Percentiles rank a stretch among this genome's conserved stretches.
These are phyloP conservation scores for Triticum urartu DNA, from an alignment of 176 grass and related monocot species.

Conservation along the genomic window DNA sequence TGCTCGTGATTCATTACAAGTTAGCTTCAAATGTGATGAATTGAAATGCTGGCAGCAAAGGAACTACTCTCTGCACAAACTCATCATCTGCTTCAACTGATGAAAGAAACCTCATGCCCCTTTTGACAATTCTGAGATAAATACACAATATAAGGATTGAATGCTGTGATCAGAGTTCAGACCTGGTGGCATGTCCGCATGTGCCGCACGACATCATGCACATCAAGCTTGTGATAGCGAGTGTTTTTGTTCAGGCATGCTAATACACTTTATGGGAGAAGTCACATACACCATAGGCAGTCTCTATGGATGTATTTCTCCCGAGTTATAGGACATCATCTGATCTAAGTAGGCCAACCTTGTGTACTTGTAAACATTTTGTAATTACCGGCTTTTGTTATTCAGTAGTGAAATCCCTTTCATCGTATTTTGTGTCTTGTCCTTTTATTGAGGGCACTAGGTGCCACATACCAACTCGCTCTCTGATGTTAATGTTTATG, in stretches of 20 bases:
- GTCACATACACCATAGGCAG: background rate
- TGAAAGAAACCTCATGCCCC: slow-evolving; percentile 9
- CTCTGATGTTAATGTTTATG: slow-evolving; percentile 18
- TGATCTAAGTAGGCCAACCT: slow-evolving; percentile 3
- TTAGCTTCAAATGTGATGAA: background rate
- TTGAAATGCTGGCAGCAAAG: background rate
- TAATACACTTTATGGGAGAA: background rate
- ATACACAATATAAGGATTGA: background rate
- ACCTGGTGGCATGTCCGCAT: background rate
- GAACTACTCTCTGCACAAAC: background rate
- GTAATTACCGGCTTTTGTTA: slow-evolving; percentile 24
- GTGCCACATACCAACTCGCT: slow-evolving; percentile 16
- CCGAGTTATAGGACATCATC: background rate
- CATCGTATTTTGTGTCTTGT: slow-evolving; percentile 23
- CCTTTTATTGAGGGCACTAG: slow-evolving; percentile 21
- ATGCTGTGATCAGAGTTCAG: background rate
- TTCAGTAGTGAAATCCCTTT: slow-evolving; percentile 26
- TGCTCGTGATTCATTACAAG: background rate
- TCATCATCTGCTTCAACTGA: background rate
- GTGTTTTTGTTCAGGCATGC: background rate
- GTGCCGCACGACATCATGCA: background rate
- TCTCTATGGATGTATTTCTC: slow-evolving; percentile 12
- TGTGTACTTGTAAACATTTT: slow-evolving; percentile 23
- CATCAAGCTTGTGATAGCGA: slow-evolving; percentile 6
- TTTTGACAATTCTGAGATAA: background rate